These are phyloP conservation scores for Trichosanthes cucumerina DNA, from an alignment of 306 rosid genomes.

Conservation along the genomic window DNA sequence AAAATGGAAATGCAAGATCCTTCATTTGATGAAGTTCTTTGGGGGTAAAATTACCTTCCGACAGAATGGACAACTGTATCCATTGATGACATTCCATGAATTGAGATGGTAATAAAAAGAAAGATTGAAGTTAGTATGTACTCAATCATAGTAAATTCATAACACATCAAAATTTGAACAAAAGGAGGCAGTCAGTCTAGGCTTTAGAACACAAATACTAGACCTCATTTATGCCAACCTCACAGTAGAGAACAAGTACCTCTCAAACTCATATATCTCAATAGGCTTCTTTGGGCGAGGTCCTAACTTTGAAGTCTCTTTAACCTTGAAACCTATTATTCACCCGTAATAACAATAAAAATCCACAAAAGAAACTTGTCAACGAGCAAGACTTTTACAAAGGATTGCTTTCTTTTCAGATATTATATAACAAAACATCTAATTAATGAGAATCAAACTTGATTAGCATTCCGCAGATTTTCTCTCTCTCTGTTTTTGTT, in stretches of 20 bases:
- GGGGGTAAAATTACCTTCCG: slow-evolving; percentile 58
- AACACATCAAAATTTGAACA: not conserved
- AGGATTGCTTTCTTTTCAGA: not conserved
- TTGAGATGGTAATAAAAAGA: slow-evolving; percentile 9
- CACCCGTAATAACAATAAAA: slow-evolving; percentile 1
- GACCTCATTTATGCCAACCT: not conserved
- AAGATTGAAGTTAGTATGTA: slow-evolving; percentile 26
- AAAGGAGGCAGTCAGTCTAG: not conserved
- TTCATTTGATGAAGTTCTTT: not conserved
- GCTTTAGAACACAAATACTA: not conserved
- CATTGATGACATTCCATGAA: slow-evolving; percentile 25
- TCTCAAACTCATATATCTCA: slow-evolving; percentile 90
- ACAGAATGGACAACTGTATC: slow-evolving; percentile 84
- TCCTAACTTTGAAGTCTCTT: slow-evolving; percentile 79
- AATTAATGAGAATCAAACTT: not conserved
- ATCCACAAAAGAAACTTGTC: not conserved
- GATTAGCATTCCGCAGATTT: not conserved
- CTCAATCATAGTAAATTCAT: not conserved
- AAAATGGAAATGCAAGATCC: not conserved
- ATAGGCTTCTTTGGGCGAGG: slow-evolving; percentile 89
- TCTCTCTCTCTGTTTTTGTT: not conserved
- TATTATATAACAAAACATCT: not conserved
- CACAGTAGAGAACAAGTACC: slow-evolving; percentile 35
- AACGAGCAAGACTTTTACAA: not conserved
- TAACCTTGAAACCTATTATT: slow-evolving; percentile 54